phyloP scores from a whole-genome alignment of 2,329 filamentous ascomycete genomes.

The Monilinia laxa region DNA sequence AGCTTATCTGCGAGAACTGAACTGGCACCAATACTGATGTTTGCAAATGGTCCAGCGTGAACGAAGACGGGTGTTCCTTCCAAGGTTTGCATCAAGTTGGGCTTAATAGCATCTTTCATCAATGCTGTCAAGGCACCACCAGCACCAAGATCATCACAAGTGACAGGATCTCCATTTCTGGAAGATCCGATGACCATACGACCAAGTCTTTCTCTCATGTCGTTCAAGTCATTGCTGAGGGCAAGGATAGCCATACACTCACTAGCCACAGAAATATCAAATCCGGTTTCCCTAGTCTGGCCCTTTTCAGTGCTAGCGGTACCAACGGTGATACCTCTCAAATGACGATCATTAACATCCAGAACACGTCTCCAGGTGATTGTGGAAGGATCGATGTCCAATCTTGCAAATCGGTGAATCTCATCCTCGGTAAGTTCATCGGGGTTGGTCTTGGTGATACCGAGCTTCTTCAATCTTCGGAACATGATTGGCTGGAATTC shows the following conservation, averaged over 20 bases:
- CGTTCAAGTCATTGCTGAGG: constrained; percentile 79
- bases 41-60: constrained; percentile 95
- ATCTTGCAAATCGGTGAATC: constrained; percentile 79
- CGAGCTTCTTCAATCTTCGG: constrained; percentile 89
- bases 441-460: constrained; percentile 92
- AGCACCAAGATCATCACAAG: constrained; percentile 91
- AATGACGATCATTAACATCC: constrained; percentile 94
- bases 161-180: constrained; percentile 81
- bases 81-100: constrained; percentile 96
- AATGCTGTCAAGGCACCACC: constrained; percentile 89
- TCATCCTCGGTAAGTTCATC: constrained; percentile 89
- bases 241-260: constrained; percentile 99
- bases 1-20: constrained; percentile 94
- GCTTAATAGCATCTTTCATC: constrained; percentile 98
- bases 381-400: constrained; percentile 94
- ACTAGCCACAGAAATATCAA: constrained; percentile 96
- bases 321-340: constrained; percentile 86
- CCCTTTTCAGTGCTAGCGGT: constrained; percentile 89
- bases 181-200: constrained; percentile 95
- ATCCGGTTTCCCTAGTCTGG: constrained; percentile 82
- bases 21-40: constrained; percentile 96
- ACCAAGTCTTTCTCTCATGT: constrained; percentile 91
- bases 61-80: constrained; percentile 98
- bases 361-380: constrained; percentile 97
- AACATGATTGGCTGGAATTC: constrained; percentile 89